Percentiles rank a stretch among this genome's conserved stretches.
phyloP scores from a whole-genome alignment of 345 rosid species.

The Lepidium sativum region DNA sequence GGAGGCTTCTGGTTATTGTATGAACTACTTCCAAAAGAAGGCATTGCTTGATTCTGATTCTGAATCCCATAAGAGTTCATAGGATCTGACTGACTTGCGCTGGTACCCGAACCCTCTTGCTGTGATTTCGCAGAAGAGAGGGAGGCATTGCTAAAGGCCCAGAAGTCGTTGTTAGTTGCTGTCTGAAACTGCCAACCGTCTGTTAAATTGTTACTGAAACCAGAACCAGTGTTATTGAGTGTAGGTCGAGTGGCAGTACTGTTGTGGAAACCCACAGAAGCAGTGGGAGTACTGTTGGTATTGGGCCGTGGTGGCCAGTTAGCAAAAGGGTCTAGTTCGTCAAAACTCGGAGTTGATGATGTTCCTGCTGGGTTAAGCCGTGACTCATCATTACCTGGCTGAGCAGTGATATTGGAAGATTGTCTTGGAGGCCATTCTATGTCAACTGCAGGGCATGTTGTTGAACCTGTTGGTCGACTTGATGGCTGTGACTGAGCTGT shows the following conservation, averaged over 20 bases:
- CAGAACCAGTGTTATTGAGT: constrained; percentile 31
- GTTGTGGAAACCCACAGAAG: constrained; percentile 3
- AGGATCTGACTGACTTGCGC: constrained; percentile 18
- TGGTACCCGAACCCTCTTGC: constrained; percentile 20
- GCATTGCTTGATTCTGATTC: constrained; percentile 48
- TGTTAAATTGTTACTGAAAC: constrained; percentile 24
- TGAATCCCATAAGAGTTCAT: constrained; percentile 42
- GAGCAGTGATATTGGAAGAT: constrained; percentile 30
- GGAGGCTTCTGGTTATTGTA: constrained; percentile 39
- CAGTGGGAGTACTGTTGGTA: constrained; percentile 20
- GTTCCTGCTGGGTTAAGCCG: constrained; percentile 28
- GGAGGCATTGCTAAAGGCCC: constrained; percentile 44
- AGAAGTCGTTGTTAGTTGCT: constrained; percentile 23
- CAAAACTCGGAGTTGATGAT: constrained; percentile 40
- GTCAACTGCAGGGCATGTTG: constrained; percentile 59
- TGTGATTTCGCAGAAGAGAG: constrained; percentile 30
- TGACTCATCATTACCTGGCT: constrained; percentile 28
- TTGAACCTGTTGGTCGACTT: constrained; percentile 30
- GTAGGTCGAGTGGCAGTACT: constrained; percentile 22
- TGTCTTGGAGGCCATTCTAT: constrained; percentile 85
- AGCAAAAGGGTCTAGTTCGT: constrained; percentile 84
- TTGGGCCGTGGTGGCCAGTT: constrained; percentile 78
- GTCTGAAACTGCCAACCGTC: constrained; percentile 25
- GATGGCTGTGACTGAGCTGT: constrained; percentile 34
- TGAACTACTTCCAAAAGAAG: constrained; percentile 25